Evolutionary conservation across 345 rosid genomes (phyloP).

Genomic region (Erodium maritimum): DNA sequence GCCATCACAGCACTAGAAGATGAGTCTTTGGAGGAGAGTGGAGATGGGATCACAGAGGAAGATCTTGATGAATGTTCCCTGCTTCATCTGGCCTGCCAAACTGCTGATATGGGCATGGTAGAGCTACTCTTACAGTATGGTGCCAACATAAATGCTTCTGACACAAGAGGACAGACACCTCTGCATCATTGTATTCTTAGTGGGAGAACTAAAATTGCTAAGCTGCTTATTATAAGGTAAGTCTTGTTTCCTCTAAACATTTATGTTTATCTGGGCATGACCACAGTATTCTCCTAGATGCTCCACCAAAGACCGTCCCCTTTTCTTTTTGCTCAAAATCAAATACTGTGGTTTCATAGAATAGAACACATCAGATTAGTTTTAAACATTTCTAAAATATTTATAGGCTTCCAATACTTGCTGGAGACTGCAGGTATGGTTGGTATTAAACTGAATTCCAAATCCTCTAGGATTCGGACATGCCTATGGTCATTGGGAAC

Average conservation of each 20-base stretch:
- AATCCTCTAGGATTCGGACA: too few relatives aligned
- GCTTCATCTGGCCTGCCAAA: slow-evolving; percentile 95
- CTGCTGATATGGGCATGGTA: slow-evolving; percentile 88
- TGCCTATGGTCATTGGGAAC: too few relatives aligned
- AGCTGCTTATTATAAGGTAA: slow-evolving; percentile 77
- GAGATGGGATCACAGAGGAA: slow-evolving; percentile 18
- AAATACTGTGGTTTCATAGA: too few relatives aligned
- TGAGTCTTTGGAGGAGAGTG: slow-evolving; percentile 54
- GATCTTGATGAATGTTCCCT: slow-evolving; percentile 53
- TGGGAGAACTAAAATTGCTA: slow-evolving; percentile 59
- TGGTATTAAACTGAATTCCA: too few relatives aligned
- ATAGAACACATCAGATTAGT: too few relatives aligned
- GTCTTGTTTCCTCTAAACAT: neutral
- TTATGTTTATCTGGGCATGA: neutral
- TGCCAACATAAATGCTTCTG: slow-evolving; percentile 66
- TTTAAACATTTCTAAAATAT: too few relatives aligned
- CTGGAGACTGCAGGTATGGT: too few relatives aligned
- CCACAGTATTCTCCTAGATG: too few relatives aligned
- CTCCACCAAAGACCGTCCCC: too few relatives aligned
- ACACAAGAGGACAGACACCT: slow-evolving; percentile 72
- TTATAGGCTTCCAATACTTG: too few relatives aligned
- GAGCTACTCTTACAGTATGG: slow-evolving; percentile 95
- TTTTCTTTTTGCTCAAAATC: too few relatives aligned
- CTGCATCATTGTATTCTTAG: slow-evolving; percentile 60
- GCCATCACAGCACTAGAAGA: too few relatives aligned